Evolutionary conservation across 2,329 filamentous ascomycete genomes (phyloP).

Genomic region (Neurospora sp.): DNA sequence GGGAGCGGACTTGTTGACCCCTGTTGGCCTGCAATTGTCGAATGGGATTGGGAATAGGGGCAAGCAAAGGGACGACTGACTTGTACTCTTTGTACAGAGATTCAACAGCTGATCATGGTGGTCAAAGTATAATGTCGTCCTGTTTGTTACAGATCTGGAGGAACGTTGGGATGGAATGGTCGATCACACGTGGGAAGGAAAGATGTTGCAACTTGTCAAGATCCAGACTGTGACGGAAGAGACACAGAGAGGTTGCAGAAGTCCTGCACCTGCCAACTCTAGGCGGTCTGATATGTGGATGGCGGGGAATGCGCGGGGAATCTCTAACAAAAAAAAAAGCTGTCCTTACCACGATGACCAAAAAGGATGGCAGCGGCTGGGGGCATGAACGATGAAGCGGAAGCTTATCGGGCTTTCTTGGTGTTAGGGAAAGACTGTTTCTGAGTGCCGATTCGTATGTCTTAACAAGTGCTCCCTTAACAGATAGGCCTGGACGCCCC

Average conservation of each 20-base stretch:
- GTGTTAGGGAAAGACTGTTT: neutral
- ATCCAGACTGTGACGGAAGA: neutral
- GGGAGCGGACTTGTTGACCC: neutral
- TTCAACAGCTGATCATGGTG: neutral
- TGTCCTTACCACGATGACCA: neutral
- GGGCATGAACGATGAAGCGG: neutral
- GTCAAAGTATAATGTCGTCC: neutral
- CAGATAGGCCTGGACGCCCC: neutral
- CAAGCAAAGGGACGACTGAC: neutral
- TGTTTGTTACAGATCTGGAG: neutral
- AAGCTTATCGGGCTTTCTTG: neutral
- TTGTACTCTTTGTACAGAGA: neutral
- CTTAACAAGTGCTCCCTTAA: neutral
- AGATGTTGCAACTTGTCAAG: neutral
- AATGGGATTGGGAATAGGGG: neutral
- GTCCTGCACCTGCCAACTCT: neutral
- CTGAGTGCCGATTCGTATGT: neutral
- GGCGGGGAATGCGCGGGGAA: neutral
- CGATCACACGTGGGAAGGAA: neutral
- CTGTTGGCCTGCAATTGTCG: neutral
- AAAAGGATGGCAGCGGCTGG: neutral
- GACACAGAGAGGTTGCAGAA: neutral
- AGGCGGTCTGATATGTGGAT: neutral
- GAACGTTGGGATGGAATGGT: neutral
- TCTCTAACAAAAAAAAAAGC: neutral